Base-by-base conservation (phyloP, 176 grass and related monocot genomes). In the Oryza australiensis region DNA sequence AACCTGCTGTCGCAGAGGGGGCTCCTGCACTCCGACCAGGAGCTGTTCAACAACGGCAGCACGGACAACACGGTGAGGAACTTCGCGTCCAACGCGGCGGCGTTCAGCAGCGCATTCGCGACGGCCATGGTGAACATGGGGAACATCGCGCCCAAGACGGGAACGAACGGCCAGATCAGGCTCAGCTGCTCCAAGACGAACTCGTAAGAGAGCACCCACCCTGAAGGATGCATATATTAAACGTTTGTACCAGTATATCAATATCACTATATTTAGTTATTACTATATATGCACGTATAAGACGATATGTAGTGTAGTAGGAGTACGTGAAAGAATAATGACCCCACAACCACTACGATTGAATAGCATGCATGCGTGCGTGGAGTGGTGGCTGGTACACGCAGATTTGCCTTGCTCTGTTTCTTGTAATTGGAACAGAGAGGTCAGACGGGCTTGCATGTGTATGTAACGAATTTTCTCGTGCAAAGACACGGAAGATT, bases 21-120 rank as follows among this genome's bases (percentile, higher is more conserved):
- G 5, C 77, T 94, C 5, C 90, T 94, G 66, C 89, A 87, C 76
- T 89, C 92, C 0, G 89, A 91, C 80, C 92, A 94, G 82, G 48
- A 51, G 76, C 82, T 91, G 2, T 92, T 89, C 81, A 94, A 85
- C 30, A 27, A 18, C 26, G 77, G 55, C 63, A 45, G 72, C 32
- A 64, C 84, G 29, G 89, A 94, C 85, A 72, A 2, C 68, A 80
- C 48, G 2, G 87, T 84, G 5, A 64, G 12, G 26, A 92, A 51
- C 83, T 92, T 80, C 79, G 71, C 86, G 5, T 83, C 66, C 79
- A 86, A 11, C 70, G 2, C 82, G 5, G 3, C 73, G 2, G 74
- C 82, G 9, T 94, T 94, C 66, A 65, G 5, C 83, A 48, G 14
- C 34, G 87, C 91, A 41, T 94, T 94, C 72, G 14, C 30, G 12